Conservation (phyloP, 352 stramenopile genomes). For the Peronospora farinosa region DNA sequence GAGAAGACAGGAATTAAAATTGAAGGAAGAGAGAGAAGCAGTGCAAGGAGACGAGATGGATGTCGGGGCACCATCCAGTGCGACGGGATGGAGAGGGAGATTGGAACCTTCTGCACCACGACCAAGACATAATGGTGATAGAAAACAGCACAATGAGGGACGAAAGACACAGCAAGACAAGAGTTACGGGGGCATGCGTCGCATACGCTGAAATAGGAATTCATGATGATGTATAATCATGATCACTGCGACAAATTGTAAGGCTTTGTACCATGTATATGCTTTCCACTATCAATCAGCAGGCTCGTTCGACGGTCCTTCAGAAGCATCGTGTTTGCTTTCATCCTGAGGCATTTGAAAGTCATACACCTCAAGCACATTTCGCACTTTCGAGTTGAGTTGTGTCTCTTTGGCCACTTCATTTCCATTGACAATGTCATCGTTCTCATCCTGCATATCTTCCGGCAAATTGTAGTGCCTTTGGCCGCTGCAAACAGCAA, state of each 20-base stretch:
- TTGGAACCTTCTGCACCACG: conserved; percentile 39
- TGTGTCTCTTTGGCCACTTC: not conserved
- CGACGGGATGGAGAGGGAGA: conserved; percentile 58
- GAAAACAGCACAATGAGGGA: conserved; percentile 5
- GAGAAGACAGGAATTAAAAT: conserved; percentile 30
- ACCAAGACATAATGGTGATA: conserved; percentile 13
- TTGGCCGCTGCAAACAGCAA: conserved; percentile 61
- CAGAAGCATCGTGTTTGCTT: not conserved
- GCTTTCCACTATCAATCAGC: not conserved
- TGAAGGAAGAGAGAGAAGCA: conserved; percentile 22
- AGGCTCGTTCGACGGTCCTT: not conserved
- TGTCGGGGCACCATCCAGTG: conserved; percentile 25
- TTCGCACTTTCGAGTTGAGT: conserved; percentile 5
- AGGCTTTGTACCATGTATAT: not conserved
- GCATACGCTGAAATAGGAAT: conserved; percentile 33
- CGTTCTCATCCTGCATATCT: conserved; percentile 48
- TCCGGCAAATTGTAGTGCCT: conserved; percentile 56
- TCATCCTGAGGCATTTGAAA: conserved; percentile 21
- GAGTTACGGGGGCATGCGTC: conserved; percentile 55
- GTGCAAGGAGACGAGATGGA: conserved; percentile 10
- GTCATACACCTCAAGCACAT: conserved; percentile 46
- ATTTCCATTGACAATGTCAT: conserved; percentile 5
- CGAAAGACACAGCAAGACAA: conserved; percentile 23
- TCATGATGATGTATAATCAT: not conserved
- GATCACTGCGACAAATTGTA: not conserved